phyloP scores from a whole-genome alignment of 495 filamentous ascomycete species.

The Aspergillus sparsus region DNA sequence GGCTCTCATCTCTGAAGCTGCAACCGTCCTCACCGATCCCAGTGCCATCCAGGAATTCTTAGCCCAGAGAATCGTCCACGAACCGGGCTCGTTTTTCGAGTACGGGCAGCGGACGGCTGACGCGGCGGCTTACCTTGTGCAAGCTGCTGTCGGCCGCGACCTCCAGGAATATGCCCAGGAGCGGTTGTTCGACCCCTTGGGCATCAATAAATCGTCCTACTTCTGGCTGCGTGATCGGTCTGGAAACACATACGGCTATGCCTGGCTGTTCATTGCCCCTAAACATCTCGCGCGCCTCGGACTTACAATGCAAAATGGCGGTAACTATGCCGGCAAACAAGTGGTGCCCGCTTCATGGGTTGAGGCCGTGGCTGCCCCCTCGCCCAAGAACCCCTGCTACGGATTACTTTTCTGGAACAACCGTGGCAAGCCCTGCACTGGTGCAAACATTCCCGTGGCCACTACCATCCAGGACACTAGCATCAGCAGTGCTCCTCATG shows the following conservation, averaged over 20 bases:
- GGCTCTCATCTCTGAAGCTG: neutral
- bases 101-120: neutral
- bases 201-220: neutral
- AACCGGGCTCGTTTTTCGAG: neutral
- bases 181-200: neutral
- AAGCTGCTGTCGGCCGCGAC: neutral
- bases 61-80: neutral
- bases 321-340: neutral
- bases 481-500: neutral
- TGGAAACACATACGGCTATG: neutral
- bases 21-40: neutral
- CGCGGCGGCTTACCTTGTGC: neutral
- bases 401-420: conserved; percentile 1
- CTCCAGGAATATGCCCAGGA: neutral
- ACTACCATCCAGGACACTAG: neutral
- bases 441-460: neutral
- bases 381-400: conserved; percentile 4
- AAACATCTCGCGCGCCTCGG: neutral
- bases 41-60: conserved; percentile 3
- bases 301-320: neutral
- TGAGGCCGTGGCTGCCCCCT: neutral
- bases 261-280: conserved; percentile 2
- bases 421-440: neutral
- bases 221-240: neutral
- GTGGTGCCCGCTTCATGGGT: neutral